Base-by-base conservation (phyloP, 306 rosid species). In the Lagenaria siceraria region DNA sequence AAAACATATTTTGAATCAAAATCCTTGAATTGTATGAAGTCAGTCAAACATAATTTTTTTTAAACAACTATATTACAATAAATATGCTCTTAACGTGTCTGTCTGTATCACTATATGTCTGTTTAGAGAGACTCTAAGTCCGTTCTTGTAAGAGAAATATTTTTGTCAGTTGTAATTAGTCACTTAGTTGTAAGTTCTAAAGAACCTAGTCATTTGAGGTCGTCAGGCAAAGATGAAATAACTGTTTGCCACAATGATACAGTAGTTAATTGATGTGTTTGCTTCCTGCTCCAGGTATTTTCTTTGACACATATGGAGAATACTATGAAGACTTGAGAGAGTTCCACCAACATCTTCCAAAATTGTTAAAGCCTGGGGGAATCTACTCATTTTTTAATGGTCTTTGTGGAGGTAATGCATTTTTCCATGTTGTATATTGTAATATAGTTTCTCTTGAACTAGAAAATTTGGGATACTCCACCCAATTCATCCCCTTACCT, bases 271-370 rank as follows among this genome's bases (percentile, higher is more conserved):
- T 81, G 43, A 70, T 42, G 29, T 71, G 65, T 55, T 66, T 76
- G 51, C 48, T 61, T 78, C 52, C 61, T 19, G 54, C n/a, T 84
- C n/a, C 79, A 91, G 97, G 98, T 72, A 94, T 94, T 86, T 94
- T 94, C 90, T 92, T 92, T 48, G 98, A 92, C 71, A 95, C 98
- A 18, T 92, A 95, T 22, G 98, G 98, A 33, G 98, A 95, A 85
- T 95, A 95, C 84, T 87, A 92, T 77, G 92, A 95, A 51, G 97
- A 94, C 81, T 65, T 95, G 78, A 88, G 97, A 76, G 98, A 90
- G 88, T 95, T 92, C 87, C 97, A 92, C 77, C 96, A 89, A 33
- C 89, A 89, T 81, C 98, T 95, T 79, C 97, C 96, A 2, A 61
- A 40, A 54, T 75, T 95, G 80, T 81, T 92, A 88, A 95, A 92